These are phyloP conservation scores for Funneliformis caledonium DNA, from an alignment of 371 early-diverging fungal species.

Conservation along the genomic window DNA sequence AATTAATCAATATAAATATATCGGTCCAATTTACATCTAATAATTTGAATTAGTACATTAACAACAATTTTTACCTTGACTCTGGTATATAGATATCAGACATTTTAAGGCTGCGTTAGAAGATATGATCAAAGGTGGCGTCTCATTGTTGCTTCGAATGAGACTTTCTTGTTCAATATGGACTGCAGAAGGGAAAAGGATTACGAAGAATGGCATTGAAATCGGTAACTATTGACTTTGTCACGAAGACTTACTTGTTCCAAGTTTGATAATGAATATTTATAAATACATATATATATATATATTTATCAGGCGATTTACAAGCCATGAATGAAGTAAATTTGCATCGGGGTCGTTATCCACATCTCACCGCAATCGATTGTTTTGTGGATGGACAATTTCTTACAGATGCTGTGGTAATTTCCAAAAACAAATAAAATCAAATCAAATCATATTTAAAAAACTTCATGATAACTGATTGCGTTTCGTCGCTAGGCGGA, in stretches of 20 bases:
- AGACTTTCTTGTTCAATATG: constrained; percentile 74
- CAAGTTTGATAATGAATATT: too few relatives aligned
- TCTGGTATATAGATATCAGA: constrained; percentile 58
- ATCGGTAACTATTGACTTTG: not conserved
- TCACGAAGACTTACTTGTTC: too few relatives aligned
- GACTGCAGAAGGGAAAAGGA: constrained; percentile 56
- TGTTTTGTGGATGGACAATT: constrained; percentile 79
- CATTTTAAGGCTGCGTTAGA: constrained; percentile 63
- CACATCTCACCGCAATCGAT: constrained; percentile 80
- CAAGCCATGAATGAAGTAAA: constrained; percentile 89
- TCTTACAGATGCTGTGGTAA: constrained; percentile 87
- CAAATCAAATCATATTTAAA: not conserved
- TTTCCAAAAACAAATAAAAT: not conserved
- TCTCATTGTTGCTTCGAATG: constrained; percentile 73
- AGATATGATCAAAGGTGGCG: constrained; percentile 64
- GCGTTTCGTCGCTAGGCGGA: constrained; percentile 56
- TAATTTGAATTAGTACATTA: too few relatives aligned
- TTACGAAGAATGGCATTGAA: constrained; percentile 47
- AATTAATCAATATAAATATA: too few relatives aligned
- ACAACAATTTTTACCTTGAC: not conserved
- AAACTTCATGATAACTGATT: not conserved
- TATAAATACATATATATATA: not conserved
- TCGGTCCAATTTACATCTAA: too few relatives aligned
- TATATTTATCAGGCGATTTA: constrained; percentile 49
- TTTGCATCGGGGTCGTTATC: constrained; percentile 85